phyloP scores from a whole-genome alignment of 257 asterid genomes.

The Solanum tacnaense region DNA sequence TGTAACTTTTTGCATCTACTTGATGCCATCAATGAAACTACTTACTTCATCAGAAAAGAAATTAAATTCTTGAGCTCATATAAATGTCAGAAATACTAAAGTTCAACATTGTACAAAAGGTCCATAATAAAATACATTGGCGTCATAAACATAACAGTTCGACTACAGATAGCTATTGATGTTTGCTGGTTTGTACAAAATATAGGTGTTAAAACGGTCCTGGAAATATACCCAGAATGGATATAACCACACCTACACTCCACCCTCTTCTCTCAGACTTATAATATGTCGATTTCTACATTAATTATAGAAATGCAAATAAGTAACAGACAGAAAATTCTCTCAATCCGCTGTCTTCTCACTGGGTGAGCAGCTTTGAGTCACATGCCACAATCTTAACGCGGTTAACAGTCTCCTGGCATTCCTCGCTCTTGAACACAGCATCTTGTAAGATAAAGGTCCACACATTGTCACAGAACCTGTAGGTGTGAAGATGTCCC shows the following conservation, averaged over 20 bases:
- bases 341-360: constrained; percentile 10
- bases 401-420: constrained; percentile 54
- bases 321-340: background rate
- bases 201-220: background rate
- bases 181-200: background rate
- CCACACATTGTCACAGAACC: constrained; percentile 95
- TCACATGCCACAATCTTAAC: constrained; percentile 90
- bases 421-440: constrained; percentile 61
- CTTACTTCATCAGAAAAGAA: background rate
- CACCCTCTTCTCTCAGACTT: background rate
- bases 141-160: background rate
- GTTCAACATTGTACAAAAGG: background rate
- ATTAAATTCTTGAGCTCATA: background rate
- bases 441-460: constrained; percentile 91
- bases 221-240: constrained; percentile 8
- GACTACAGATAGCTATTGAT: background rate
- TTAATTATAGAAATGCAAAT: constrained; percentile 9
- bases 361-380: constrained; percentile 77
- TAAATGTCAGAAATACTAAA: background rate
- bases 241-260: background rate
- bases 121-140: background rate
- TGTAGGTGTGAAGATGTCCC: constrained; percentile 97
- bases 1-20: background rate
- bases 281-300: background rate
- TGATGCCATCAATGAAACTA: background rate